Percentiles rank a stretch among this genome's conserved stretches.
phyloP scores from a whole-genome alignment of 1,139 yeast species.

The Pichia norvegensis region DNA sequence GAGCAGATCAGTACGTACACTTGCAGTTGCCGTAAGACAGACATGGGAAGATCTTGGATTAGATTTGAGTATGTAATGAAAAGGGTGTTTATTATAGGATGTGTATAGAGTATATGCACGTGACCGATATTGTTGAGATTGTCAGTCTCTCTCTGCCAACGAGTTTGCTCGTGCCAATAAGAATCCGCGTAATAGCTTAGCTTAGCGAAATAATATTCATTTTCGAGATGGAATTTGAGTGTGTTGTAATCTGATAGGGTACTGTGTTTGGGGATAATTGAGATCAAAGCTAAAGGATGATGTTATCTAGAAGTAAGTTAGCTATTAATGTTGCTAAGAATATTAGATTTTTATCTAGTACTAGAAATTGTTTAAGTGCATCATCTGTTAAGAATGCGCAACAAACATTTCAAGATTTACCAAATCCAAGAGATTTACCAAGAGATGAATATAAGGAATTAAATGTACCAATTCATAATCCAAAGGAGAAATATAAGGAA shows the following conservation, averaged over 20 bases:
- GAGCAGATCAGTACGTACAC: constrained; percentile 64
- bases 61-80: constrained; percentile 6
- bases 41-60: constrained; percentile 14
- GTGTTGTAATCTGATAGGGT: no score
- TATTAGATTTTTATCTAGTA: constrained; percentile 10
- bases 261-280: no score
- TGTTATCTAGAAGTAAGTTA: constrained; percentile 12
- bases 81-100: not conserved
- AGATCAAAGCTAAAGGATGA: no score
- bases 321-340: constrained; percentile 2
- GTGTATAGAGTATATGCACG: constrained; percentile 5
- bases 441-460: constrained; percentile 30
- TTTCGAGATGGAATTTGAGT: no score
- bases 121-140: not conserved
- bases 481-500: constrained; percentile 67
- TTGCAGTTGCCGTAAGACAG: constrained; percentile 76
- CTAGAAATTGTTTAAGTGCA: constrained; percentile 6
- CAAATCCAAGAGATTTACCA: constrained; percentile 28
- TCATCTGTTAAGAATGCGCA: constrained; percentile 7
- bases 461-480: constrained; percentile 61
- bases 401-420: constrained; percentile 23
- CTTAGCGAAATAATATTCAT: no score
- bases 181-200: not conserved
- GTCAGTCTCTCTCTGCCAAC: no score
- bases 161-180: not conserved